These are phyloP conservation scores for Solanum boliviense DNA, from an alignment of 257 asterid genomes.

Conservation along the genomic window DNA sequence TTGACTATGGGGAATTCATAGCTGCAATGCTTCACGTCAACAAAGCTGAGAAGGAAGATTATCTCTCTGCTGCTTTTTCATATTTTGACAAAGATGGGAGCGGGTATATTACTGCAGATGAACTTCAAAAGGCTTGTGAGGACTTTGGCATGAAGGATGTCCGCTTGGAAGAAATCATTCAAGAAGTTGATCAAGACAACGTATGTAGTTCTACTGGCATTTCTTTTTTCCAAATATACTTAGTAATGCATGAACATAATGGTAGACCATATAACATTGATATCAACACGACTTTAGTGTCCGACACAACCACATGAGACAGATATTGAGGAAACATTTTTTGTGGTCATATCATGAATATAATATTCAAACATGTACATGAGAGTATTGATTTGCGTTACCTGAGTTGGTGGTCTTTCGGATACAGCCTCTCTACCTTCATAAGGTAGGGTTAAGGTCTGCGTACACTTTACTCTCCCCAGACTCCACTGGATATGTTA, in stretches of 20 bases:
- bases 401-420: background rate
- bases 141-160: slow-evolving; percentile 18
- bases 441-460: background rate
- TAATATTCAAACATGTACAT: background rate
- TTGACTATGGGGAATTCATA: slow-evolving; percentile 23
- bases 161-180: slow-evolving; percentile 19
- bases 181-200: slow-evolving; percentile 22
- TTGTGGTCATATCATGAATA: background rate
- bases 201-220: slow-evolving; percentile 4
- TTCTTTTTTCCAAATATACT: background rate
- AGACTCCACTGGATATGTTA: background rate
- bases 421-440: background rate
- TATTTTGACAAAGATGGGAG: slow-evolving; percentile 25
- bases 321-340: background rate
- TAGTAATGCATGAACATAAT: background rate
- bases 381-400: background rate
- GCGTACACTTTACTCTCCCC: background rate
- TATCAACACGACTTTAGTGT: background rate
- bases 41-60: slow-evolving; percentile 19
- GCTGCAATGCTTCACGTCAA: slow-evolving; percentile 17
- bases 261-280: background rate
- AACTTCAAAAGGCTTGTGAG: slow-evolving; percentile 20
- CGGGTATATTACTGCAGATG: slow-evolving; percentile 23
- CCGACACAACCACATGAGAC: background rate
- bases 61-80: slow-evolving; percentile 17